Conservation (phyloP, 2,329 filamentous ascomycete genomes). For the Ramichloridium luteum region DNA sequence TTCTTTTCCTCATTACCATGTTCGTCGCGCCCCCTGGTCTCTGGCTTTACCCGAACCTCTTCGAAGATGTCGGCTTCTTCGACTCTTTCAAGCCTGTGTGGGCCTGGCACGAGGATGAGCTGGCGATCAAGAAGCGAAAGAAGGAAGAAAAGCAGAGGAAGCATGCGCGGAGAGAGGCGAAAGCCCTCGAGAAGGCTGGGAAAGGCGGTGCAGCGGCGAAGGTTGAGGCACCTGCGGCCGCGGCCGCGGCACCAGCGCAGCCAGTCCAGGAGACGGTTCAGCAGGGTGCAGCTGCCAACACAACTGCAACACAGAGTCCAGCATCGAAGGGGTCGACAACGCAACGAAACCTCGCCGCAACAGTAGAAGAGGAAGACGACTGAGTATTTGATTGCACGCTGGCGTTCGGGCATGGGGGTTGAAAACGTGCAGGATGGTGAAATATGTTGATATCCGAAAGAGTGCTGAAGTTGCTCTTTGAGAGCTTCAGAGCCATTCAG, state of each 20-base stretch:
- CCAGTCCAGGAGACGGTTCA: not conserved
- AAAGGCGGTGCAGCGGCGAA: not conserved
- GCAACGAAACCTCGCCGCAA: not conserved
- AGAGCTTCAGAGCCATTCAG: too few relatives aligned
- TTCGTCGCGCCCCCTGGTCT: conserved; percentile 73
- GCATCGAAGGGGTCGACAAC: not conserved
- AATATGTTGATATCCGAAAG: too few relatives aligned
- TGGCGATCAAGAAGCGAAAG: conserved; percentile 27
- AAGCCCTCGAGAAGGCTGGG: conserved; percentile 8
- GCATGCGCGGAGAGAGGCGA: conserved; percentile 21
- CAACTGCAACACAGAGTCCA: not conserved
- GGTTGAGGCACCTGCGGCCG: not conserved
- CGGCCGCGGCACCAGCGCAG: not conserved
- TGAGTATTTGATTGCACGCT: not conserved
- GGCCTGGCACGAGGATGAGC: conserved; percentile 69
- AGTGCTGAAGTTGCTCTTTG: too few relatives aligned
- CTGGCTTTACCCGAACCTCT: conserved; percentile 97
- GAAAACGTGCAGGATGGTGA: too few relatives aligned
- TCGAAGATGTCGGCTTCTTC: conserved; percentile 97
- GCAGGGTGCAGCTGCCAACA: not conserved
- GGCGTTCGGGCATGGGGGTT: not conserved
- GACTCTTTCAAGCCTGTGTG: conserved; percentile 92
- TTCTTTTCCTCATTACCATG: conserved; percentile 86
- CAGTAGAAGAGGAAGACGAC: not conserved
- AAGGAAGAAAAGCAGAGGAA: conserved; percentile 24